Evolutionary conservation across 345 rosid species (phyloP).

Genomic region (Punica granatum): DNA sequence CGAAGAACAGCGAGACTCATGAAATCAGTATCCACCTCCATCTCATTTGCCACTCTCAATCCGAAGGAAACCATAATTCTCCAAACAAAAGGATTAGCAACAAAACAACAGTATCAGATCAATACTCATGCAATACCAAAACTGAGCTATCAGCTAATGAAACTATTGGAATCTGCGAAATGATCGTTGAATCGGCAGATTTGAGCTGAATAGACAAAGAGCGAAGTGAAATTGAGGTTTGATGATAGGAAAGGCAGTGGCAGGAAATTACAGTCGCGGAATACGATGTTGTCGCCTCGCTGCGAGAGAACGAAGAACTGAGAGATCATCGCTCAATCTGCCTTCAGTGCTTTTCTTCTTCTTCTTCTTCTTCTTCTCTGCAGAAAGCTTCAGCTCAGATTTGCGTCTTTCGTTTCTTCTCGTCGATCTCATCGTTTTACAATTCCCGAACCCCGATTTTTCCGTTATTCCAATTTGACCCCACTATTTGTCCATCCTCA

Average conservation of each 20-base stretch:
- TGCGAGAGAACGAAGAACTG: constrained; percentile 96
- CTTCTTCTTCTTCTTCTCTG: neutral
- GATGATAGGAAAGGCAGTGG: constrained; percentile 1
- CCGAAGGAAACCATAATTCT: neutral
- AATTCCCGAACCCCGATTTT: neutral
- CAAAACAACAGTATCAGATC: neutral
- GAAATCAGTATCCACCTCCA: neutral
- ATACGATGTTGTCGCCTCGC: constrained; percentile 96
- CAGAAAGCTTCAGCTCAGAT: neutral
- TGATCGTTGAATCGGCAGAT: constrained; percentile 3
- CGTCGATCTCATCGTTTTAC: neutral
- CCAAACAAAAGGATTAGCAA: neutral
- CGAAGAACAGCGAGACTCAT: neutral
- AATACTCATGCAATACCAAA: neutral
- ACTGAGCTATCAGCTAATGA: neutral
- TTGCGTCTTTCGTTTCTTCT: neutral
- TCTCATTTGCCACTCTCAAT: neutral
- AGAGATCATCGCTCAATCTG: constrained; percentile 51
- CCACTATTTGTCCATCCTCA: neutral
- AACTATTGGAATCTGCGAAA: neutral
- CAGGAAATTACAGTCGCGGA: constrained; percentile 78
- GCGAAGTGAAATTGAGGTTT: neutral
- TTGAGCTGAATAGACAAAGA: constrained; percentile 1
- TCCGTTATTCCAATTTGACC: neutral
- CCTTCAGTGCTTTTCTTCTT: neutral